Percentiles rank a stretch among this genome's conserved stretches.
Conservation (phyloP, 805 yeast genomes). For the Ogataea dorogensis region DNA sequence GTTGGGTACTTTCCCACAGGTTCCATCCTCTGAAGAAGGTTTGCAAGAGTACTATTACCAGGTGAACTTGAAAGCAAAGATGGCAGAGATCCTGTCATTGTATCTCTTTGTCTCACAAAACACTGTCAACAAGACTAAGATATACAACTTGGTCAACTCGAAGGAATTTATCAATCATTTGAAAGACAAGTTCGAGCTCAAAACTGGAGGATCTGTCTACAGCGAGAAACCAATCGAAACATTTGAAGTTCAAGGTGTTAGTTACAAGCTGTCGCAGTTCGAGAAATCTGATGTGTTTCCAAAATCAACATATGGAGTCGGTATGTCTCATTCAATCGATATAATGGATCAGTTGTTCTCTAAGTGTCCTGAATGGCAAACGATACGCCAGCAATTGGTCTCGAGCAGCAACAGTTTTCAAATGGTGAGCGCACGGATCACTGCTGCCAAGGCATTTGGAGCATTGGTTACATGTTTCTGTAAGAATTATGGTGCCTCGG, state of each 20-base stretch:
- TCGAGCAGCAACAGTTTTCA: slow-evolving; percentile 64
- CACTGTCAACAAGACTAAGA: slow-evolving; percentile 39
- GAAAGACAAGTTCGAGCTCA: slow-evolving; percentile 37
- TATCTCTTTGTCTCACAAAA: slow-evolving; percentile 59
- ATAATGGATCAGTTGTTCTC: slow-evolving; percentile 61
- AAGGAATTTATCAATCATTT: slow-evolving; percentile 37
- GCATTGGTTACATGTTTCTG: slow-evolving; percentile 70
- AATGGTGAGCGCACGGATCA: slow-evolving; percentile 60
- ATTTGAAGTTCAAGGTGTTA: slow-evolving; percentile 47
- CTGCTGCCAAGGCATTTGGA: slow-evolving; percentile 74
- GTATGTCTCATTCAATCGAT: slow-evolving; percentile 55
- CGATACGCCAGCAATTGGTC: slow-evolving; percentile 49
- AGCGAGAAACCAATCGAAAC: slow-evolving; percentile 38
- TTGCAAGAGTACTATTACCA: slow-evolving; percentile 47
- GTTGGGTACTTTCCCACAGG: slow-evolving; percentile 23
- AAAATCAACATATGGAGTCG: slow-evolving; percentile 49
- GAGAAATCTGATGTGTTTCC: slow-evolving; percentile 44
- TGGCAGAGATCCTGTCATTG: slow-evolving; percentile 74
- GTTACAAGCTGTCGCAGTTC: slow-evolving; percentile 49
- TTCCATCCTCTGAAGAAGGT: slow-evolving; percentile 22
- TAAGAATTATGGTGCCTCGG: slow-evolving; percentile 36
- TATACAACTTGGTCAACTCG: slow-evolving; percentile 30
- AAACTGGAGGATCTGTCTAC: slow-evolving; percentile 18
- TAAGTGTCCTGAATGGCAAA: slow-evolving; percentile 44
- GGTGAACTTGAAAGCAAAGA: slow-evolving; percentile 59